Base-by-base conservation (phyloP, 1,284 basidiomycete species). In the Ceratobasidium sp. region DNA sequence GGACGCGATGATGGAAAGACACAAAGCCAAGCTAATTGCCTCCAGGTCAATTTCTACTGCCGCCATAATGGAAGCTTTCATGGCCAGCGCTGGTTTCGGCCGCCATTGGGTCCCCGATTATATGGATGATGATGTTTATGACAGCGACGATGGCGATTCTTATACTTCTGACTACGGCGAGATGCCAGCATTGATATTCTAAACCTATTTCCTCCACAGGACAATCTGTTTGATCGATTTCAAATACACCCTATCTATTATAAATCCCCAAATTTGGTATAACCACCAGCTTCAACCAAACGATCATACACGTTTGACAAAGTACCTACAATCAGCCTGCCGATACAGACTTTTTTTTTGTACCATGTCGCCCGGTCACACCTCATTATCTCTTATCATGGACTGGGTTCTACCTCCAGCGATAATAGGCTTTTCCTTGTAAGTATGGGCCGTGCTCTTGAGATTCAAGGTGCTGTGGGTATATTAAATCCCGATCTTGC, bases 1-100 rank as follows among this genome's bases (percentile, higher is more conserved):
- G 33, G 77, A 80, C 15, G 39, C 61, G 23, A 77, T 79, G 76
- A 76, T 79, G 70, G 75, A 72, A n/a, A 40, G 26, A 49, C 72
- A 73, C 58, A 80, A 80, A 49, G 26, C 73, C 26, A 76, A 53
- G 63, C 12, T 66, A 40, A 58, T 66, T 56, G 63, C 73, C 4
- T 75, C 72, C n/a, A 51, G 63, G 28, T 3, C 51, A 12, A 28
- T 66, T 56, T 23, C 46, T 12, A 56, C 61, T 28, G 42, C 72
- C 23, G 51, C 73, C 12, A 26, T 76, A 40, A 66, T 76, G 49
- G 61, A 76, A 39, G 58, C 71, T 53, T 18, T 76, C 49, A 66
- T 76, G 60, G 58, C 61, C 20, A 66, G 28, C n/a, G 15, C 51
- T 42, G 67, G 67, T 10, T 55, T 55, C 28, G 67, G 67, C 1